Evolutionary conservation across 768 basidiomycete species (phyloP).

Genomic region (Suillus occidentalis): DNA sequence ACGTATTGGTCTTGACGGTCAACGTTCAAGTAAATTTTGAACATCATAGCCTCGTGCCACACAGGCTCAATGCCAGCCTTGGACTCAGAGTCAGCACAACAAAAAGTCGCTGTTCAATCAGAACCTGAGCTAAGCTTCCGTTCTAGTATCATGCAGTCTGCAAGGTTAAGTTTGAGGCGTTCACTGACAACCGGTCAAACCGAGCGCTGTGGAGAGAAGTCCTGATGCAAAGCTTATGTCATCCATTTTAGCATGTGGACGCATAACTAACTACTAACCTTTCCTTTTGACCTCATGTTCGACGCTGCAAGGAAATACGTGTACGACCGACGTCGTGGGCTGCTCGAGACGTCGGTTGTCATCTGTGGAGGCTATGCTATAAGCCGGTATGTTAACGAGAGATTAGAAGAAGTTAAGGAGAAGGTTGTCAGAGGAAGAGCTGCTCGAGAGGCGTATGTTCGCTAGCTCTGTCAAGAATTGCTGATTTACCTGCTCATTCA

Average conservation of each 20-base stretch:
- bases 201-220: neutral
- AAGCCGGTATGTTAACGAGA: constrained; percentile 56
- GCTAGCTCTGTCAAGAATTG: constrained; percentile 5
- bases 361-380: constrained; percentile 64
- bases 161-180: neutral
- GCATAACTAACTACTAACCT: neutral
- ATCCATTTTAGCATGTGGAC: neutral
- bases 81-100: neutral
- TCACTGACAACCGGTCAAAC: neutral
- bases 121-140: neutral
- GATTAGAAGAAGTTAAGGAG: constrained; percentile 67
- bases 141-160: neutral
- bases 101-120: neutral
- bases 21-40: too few relatives aligned
- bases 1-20: too few relatives aligned
- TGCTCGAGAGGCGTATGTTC: constrained; percentile 70
- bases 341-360: constrained; percentile 52
- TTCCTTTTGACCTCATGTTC: constrained; percentile 37
- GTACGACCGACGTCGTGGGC: constrained; percentile 43
- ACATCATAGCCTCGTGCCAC: neutral
- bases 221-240: neutral
- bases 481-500: constrained; percentile 7
- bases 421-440: constrained; percentile 55
- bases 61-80: neutral
- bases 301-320: constrained; percentile 46